phyloP scores from a whole-genome alignment of 2,329 filamentous ascomycete genomes.

The Colletotrichum liaoningense region DNA sequence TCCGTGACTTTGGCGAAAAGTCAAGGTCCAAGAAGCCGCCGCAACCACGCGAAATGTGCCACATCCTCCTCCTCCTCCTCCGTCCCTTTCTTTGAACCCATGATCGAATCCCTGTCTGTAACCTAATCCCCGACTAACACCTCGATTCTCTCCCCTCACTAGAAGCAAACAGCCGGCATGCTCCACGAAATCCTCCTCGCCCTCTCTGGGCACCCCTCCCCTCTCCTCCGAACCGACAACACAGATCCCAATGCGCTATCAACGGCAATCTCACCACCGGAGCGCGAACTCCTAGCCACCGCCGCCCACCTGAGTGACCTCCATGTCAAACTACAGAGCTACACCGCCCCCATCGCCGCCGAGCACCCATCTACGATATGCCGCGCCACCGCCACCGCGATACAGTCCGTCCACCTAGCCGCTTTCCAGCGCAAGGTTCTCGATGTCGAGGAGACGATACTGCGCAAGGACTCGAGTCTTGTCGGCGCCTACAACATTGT shows the following conservation, averaged over 20 bases:
- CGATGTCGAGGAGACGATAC: constrained; percentile 82
- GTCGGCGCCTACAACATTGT: constrained; percentile 96
- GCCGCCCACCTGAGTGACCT: constrained; percentile 82
- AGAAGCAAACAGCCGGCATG: constrained; percentile 64
- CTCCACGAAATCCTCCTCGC: constrained; percentile 98
- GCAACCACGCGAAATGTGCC: constrained; percentile 24
- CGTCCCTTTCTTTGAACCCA: not conserved
- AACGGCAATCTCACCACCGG: constrained; percentile 75
- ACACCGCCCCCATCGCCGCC: constrained; percentile 74
- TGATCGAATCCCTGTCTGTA: not conserved
- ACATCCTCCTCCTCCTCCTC: constrained; percentile 22
- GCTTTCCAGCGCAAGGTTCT: constrained; percentile 87
- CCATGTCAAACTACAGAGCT: constrained; percentile 77
- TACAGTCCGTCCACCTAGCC: constrained; percentile 79
- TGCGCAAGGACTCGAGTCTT: constrained; percentile 79
- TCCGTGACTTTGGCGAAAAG: constrained; percentile 56
- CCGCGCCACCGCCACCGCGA: constrained; percentile 84
- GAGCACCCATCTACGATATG: constrained; percentile 85
- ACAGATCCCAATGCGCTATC: constrained; percentile 58
- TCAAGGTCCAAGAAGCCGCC: constrained; percentile 48
- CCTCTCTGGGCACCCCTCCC: constrained; percentile 92
- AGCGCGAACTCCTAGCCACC: constrained; percentile 82
- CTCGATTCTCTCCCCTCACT: not conserved
- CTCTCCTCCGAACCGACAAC: constrained; percentile 74
- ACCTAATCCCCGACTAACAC: constrained; percentile 8